Percentiles rank a stretch among this genome's conserved stretches.
These are phyloP conservation scores for Cornus controversa DNA, from an alignment of 148 eudicot genomes.

Conservation along the genomic window DNA sequence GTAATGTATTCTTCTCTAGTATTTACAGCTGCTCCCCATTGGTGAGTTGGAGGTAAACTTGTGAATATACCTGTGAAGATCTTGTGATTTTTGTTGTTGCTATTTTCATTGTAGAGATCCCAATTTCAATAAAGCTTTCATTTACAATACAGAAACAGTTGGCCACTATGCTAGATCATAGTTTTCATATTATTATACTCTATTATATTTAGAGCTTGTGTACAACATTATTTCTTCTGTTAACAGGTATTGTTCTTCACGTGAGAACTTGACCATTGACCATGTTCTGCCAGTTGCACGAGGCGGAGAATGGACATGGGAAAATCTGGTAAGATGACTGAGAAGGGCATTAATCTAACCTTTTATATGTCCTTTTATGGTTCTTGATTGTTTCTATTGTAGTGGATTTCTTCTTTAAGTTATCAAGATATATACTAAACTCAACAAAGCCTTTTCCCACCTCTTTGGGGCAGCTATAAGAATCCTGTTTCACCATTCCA, in stretches of 20 bases:
- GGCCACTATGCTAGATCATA: not conserved
- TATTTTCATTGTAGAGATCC: not conserved
- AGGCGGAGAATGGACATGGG: slow-evolving; percentile 97
- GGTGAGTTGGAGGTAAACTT: not conserved
- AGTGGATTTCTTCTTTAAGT: no score
- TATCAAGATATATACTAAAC: no score
- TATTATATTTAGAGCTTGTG: not conserved
- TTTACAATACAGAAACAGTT: not conserved
- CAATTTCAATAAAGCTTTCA: not conserved
- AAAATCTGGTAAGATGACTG: slow-evolving; percentile 68
- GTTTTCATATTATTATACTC: not conserved
- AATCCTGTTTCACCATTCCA: no score
- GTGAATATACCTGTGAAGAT: not conserved
- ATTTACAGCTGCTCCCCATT: not conserved
- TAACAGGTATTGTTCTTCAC: slow-evolving; percentile 72
- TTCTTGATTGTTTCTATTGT: not conserved
- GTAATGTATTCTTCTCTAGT: not conserved
- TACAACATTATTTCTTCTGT: not conserved
- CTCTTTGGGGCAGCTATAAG: no score
- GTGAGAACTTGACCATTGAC: slow-evolving; percentile 70
- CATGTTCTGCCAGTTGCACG: slow-evolving; percentile 80
- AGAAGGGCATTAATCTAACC: not conserved
- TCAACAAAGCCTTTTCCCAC: no score
- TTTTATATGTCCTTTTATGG: not conserved
- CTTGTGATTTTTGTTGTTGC: not conserved